These are phyloP conservation scores for Mortierella hygrophila DNA, from an alignment of 192 early-diverging fungal genomes.

Conservation along the genomic window DNA sequence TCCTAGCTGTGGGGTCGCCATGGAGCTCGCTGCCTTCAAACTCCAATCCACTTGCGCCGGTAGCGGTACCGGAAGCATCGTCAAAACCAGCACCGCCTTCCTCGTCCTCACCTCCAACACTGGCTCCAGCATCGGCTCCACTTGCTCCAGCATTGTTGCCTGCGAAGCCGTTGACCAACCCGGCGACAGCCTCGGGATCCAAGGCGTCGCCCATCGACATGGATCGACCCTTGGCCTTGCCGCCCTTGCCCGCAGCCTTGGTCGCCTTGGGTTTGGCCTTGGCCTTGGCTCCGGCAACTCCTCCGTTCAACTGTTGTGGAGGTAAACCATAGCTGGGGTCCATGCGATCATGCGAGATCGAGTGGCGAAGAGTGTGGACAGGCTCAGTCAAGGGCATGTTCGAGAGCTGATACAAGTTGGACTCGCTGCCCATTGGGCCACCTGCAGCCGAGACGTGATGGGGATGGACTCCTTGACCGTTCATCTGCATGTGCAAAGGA, in stretches of 20 bases:
- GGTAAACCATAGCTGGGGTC: conserved; percentile 27
- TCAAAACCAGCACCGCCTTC: conserved; percentile 26
- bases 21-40: conserved; percentile 60
- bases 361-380: conserved; percentile 37
- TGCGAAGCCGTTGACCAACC: not conserved
- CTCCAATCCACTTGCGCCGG: conserved; percentile 28
- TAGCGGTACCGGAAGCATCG: not conserved
- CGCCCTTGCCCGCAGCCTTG: not conserved
- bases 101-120: conserved; percentile 38
- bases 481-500: conserved; percentile 51
- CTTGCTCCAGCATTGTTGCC: not conserved
- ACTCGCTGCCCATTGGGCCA: conserved; percentile 12
- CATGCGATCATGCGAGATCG: conserved; percentile 40
- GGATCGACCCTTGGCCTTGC: conserved; percentile 39
- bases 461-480: conserved; percentile 18
- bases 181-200: conserved; percentile 6
- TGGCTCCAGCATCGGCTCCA: not conserved
- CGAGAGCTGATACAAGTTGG: conserved; percentile 30
- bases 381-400: conserved; percentile 22
- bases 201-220: conserved; percentile 54
- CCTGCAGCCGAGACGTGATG: conserved; percentile 18
- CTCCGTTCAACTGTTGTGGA: conserved; percentile 2
- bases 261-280: conserved; percentile 35
- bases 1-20: conserved; percentile 69
- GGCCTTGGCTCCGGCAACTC: conserved; percentile 6